Percentiles rank a stretch among this genome's conserved stretches.
Evolutionary conservation across 768 basidiomycete genomes (phyloP).

Genomic region (Strobilomyces confusus): DNA sequence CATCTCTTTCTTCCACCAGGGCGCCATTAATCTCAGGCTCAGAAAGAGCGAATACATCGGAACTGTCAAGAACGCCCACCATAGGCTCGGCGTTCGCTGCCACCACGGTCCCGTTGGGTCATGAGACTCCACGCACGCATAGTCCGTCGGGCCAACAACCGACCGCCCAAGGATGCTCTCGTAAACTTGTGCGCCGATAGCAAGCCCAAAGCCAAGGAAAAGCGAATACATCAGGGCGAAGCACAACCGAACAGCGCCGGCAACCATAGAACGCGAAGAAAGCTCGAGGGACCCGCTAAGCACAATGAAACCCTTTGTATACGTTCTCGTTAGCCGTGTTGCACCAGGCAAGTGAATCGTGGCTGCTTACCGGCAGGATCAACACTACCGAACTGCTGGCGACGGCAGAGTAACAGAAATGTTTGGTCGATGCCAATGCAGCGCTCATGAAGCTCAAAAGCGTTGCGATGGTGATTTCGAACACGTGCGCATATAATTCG

Average conservation of each 20-base stretch:
- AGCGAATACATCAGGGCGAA: conserved; percentile 79
- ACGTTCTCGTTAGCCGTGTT: background rate
- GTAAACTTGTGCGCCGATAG: conserved; percentile 73
- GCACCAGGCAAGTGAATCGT: background rate
- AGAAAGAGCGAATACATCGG: conserved; percentile 66
- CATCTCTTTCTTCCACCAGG: conserved; percentile 53
- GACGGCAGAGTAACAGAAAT: conserved; percentile 79
- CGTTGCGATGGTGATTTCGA: conserved; percentile 79
- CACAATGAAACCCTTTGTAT: conserved; percentile 55
- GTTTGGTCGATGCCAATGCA: conserved; percentile 60
- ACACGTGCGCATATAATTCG: conserved; percentile 77
- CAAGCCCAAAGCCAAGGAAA: conserved; percentile 75
- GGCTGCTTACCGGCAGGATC: conserved; percentile 62
- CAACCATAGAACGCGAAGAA: conserved; percentile 74
- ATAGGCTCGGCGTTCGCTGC: conserved; percentile 60
- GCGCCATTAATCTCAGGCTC: conserved; percentile 62
- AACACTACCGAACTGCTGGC: conserved; percentile 75
- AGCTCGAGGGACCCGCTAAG: conserved; percentile 74
- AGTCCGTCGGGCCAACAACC: conserved; percentile 54
- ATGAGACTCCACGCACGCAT: conserved; percentile 57
- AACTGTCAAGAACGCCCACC: conserved; percentile 74
- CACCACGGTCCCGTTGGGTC: conserved; percentile 64
- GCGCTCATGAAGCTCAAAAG: conserved; percentile 77
- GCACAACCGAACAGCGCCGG: conserved; percentile 80
- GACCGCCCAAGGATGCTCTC: conserved; percentile 46